Base-by-base conservation (phyloP, 1,284 basidiomycete genomes). In the Ceratobasidium sp. region DNA sequence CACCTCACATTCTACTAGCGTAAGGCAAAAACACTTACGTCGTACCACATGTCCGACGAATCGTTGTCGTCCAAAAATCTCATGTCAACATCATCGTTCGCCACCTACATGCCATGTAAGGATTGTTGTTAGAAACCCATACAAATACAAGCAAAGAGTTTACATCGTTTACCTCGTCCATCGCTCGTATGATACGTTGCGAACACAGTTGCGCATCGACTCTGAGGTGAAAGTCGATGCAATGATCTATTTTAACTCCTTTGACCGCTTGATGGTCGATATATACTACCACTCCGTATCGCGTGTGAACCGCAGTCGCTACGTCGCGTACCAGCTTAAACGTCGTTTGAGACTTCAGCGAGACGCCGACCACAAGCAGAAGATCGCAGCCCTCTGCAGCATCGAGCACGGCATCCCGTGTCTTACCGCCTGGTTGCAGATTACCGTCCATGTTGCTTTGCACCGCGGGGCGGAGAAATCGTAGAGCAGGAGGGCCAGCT, bases 151-250 rank as follows among this genome's bases (percentile, higher is more conserved):
- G 14, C 16, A 30, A 35, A 12, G 27, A 71, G 8, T 2, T 12
- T 1, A 33, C 68, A n/a, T 66, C 14, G 20, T 27, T n/a, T 18
- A 57, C 52, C 38, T 59, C n/a, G 52, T 71, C 54, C 55, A 59
- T 59, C 30, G 6, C n/a, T 23, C 18, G 14, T 3, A 71, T 2
- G 20, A 71, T 41, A 10, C 68, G 55, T 14, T 5, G 7, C 14
- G 33, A 35, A 23, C n/a, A 57, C 10, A 38, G 20, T 3, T 59
- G 54, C 18, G 41, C 33, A 38, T 59, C 54, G 23, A 71, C 55
- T 33, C 20, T 35, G 7, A 71, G 33, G 41, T 71, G 68, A 33
- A 71, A 71, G 27, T 71, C 68, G 38, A 71, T 57, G 18, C 14
- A 35, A 12, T 71, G 68, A 10, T 46, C 18, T 1, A 35, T 59